phyloP scores from a whole-genome alignment of 176 grass and related monocot species.

The Otatea glauca region DNA sequence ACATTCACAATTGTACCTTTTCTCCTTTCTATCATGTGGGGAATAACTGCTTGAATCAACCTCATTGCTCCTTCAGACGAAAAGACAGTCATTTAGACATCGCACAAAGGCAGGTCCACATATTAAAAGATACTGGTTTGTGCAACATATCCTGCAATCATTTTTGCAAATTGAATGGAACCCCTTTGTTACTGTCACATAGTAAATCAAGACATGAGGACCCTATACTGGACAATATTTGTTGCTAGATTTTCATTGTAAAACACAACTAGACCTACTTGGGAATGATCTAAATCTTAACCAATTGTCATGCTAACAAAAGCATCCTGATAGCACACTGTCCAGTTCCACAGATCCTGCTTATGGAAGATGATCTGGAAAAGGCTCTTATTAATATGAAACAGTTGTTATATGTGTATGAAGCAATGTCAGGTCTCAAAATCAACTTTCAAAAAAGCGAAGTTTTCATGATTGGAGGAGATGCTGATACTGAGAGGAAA shows the following conservation, averaged over 20 bases:
- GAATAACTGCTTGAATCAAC: conserved; percentile 84
- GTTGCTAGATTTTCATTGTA: not conserved
- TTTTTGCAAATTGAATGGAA: not conserved
- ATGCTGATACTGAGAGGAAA: too few relatives aligned
- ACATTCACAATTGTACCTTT: conserved; percentile 91
- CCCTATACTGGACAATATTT: not conserved
- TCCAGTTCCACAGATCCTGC: not conserved
- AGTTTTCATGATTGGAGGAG: too few relatives aligned
- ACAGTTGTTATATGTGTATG: too few relatives aligned
- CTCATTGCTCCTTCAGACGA: conserved; percentile 71
- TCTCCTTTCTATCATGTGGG: conserved; percentile 80
- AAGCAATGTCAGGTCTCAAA: too few relatives aligned
- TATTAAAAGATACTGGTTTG: not conserved
- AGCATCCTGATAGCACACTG: not conserved
- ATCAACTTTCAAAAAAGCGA: too few relatives aligned
- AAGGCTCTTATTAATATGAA: too few relatives aligned
- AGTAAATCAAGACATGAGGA: not conserved
- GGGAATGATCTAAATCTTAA: not conserved
- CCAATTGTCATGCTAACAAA: not conserved
- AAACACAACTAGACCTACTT: not conserved
- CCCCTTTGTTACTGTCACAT: not conserved
- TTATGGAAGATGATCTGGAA: too few relatives aligned
- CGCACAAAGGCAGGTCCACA: not conserved
- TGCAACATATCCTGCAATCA: not conserved
- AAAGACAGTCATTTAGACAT: not conserved